phyloP scores from a whole-genome alignment of 140 eudicot species.

The Stevia rebaudiana region DNA sequence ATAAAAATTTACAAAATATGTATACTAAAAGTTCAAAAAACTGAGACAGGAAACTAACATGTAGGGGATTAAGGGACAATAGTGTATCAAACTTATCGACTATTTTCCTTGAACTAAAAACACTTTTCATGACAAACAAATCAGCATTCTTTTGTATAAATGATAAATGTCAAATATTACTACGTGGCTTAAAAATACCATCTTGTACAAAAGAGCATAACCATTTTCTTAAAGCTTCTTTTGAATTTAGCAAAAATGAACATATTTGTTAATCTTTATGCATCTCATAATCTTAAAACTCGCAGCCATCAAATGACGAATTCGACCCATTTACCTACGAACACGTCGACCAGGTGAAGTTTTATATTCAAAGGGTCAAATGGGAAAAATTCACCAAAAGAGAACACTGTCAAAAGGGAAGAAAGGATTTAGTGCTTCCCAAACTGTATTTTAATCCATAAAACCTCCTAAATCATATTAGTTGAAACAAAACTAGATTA shows the following conservation, averaged over 20 bases:
- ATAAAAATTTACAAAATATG: neutral
- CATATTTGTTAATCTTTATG: neutral
- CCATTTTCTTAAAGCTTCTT: neutral
- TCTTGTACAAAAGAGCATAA: neutral
- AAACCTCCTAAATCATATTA: neutral
- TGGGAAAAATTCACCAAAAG: neutral
- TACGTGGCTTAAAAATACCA: neutral
- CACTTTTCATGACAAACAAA: neutral
- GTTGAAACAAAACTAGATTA: neutral
- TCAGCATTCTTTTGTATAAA: neutral
- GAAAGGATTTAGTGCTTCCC: neutral
- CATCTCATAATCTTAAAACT: neutral
- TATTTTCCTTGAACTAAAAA: neutral
- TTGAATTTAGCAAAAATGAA: neutral
- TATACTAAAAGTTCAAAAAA: neutral
- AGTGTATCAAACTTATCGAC: neutral
- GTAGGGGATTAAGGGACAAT: neutral
- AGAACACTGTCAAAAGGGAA: neutral
- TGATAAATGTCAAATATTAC: neutral
- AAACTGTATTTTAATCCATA: neutral
- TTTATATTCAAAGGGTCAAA: neutral
- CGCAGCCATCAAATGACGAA: conserved; percentile 6
- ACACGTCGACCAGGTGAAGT: neutral
- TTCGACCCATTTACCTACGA: neutral
- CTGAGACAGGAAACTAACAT: neutral